Conservation (phyloP, 352 stramenopile species). For the Phytophthora pini region DNA sequence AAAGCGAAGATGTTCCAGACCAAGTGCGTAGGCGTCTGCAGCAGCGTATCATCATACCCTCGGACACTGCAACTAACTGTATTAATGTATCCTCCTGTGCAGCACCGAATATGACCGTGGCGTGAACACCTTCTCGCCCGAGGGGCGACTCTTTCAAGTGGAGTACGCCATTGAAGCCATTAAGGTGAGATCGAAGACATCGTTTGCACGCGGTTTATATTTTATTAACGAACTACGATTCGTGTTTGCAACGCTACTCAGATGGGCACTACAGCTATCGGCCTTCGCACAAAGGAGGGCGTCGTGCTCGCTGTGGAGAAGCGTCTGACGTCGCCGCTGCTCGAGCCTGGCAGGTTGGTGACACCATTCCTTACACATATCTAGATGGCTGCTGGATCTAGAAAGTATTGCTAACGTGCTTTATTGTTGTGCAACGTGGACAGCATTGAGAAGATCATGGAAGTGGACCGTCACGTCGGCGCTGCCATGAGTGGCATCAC, state of each 20-base stretch:
- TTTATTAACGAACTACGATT: too few relatives aligned
- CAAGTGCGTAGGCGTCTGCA: conserved; percentile 42
- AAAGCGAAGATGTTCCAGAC: conserved; percentile 64
- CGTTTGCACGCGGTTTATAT: background rate
- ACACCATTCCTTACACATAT: background rate
- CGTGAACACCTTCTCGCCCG: conserved; percentile 99
- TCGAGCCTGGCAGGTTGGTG: conserved; percentile 91
- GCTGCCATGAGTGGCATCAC: conserved; percentile 99
- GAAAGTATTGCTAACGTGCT: conserved; percentile 3
- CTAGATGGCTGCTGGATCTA: background rate
- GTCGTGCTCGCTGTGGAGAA: conserved; percentile 99
- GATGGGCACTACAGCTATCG: conserved; percentile 98
- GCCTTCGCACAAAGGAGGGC: conserved; percentile 97
- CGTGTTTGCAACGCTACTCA: conserved; percentile 25
- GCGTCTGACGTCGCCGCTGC: conserved; percentile 95
- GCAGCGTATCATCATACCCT: background rate
- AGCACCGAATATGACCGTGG: conserved; percentile 99
- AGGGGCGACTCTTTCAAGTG: conserved; percentile 99
- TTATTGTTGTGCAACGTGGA: conserved; percentile 15
- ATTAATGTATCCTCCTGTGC: background rate
- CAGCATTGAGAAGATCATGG: conserved; percentile 99
- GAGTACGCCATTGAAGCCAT: conserved; percentile 99
- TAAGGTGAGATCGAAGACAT: conserved; percentile 65
- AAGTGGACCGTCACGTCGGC: conserved; percentile 98
- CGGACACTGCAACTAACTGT: background rate